Conservation (phyloP, 352 stramenopile genomes). For the Pythium vanterpoolii region DNA sequence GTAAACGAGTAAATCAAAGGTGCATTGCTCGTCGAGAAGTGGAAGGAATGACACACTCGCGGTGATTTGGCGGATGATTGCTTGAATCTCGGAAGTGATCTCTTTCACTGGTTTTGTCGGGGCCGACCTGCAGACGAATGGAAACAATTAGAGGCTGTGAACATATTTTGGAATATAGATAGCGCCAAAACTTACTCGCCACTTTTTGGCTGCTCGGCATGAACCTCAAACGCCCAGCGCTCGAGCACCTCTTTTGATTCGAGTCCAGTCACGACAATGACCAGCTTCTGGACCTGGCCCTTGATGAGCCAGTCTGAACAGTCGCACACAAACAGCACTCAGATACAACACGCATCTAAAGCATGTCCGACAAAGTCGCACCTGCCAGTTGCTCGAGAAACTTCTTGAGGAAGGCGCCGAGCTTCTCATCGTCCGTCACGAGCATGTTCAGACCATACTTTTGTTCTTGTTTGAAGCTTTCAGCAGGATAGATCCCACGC, state of each 20-base stretch:
- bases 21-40: constrained; percentile 96
- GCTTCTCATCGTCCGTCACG: constrained; percentile 95
- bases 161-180: not conserved
- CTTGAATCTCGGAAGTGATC: constrained; percentile 98
- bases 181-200: constrained; percentile 19
- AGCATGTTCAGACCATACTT: constrained; percentile 99
- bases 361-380: constrained; percentile 22
- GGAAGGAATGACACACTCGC: constrained; percentile 98
- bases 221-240: constrained; percentile 98
- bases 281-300: constrained; percentile 95
- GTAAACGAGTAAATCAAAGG: constrained; percentile 99
- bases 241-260: constrained; percentile 97
- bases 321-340: not conserved
- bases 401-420: constrained; percentile 94
- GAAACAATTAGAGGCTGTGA: not conserved
- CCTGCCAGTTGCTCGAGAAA: constrained; percentile 90
- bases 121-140: constrained; percentile 17
- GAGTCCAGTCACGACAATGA: constrained; percentile 97
- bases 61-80: constrained; percentile 99
- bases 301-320: constrained; percentile 91
- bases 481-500: constrained; percentile 97
- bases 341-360: not conserved
- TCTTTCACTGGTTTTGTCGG: constrained; percentile 85
- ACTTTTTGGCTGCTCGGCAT: constrained; percentile 52
- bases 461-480: constrained; percentile 96